Evolutionary conservation across 2,329 filamentous ascomycete species (phyloP).

Genomic region (Chalaropsis thielavioides): DNA sequence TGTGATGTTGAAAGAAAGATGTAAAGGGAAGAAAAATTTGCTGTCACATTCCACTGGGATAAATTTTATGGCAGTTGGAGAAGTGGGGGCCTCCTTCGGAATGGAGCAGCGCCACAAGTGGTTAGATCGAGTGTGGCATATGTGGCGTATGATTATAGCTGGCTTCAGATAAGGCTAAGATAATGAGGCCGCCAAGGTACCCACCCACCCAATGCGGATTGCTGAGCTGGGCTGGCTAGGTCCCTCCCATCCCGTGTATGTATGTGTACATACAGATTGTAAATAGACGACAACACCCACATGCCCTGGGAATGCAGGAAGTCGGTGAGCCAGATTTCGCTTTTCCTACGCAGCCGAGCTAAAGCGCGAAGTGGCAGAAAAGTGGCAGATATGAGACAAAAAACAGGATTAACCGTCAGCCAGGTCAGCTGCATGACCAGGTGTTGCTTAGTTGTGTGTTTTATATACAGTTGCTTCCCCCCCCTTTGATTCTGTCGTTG

Average conservation of each 20-base stretch:
- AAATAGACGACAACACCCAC: slow-evolving; percentile 2
- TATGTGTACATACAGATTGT: not conserved
- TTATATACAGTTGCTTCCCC: slow-evolving; percentile 9
- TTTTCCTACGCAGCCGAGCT: slow-evolving; percentile 2
- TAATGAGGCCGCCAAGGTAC: slow-evolving; percentile 13
- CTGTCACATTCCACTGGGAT: slow-evolving; percentile 9
- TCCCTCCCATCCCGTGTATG: not conserved
- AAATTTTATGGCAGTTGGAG: slow-evolving; percentile 10
- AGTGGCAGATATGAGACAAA: not conserved
- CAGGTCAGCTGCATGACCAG: slow-evolving; percentile 15
- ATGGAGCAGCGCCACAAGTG: slow-evolving; percentile 8
- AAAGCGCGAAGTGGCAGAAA: slow-evolving; percentile 9
- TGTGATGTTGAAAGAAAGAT: not conserved
- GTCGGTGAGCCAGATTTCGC: slow-evolving; percentile 13
- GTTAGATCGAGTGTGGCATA: not conserved
- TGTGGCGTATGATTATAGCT: not conserved
- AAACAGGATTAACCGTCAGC: not conserved
- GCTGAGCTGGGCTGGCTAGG: not conserved
- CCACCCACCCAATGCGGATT: not conserved
- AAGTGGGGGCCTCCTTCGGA: slow-evolving; percentile 14
- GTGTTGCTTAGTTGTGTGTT: slow-evolving; percentile 8
- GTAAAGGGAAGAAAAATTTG: slow-evolving; percentile 13
- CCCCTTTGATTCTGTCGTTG: not conserved
- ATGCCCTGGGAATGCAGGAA: slow-evolving; percentile 7
- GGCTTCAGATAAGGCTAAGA: not conserved